These are phyloP conservation scores for Puccinia hordei DNA, from an alignment of 1,284 basidiomycete species.

Conservation along the genomic window DNA sequence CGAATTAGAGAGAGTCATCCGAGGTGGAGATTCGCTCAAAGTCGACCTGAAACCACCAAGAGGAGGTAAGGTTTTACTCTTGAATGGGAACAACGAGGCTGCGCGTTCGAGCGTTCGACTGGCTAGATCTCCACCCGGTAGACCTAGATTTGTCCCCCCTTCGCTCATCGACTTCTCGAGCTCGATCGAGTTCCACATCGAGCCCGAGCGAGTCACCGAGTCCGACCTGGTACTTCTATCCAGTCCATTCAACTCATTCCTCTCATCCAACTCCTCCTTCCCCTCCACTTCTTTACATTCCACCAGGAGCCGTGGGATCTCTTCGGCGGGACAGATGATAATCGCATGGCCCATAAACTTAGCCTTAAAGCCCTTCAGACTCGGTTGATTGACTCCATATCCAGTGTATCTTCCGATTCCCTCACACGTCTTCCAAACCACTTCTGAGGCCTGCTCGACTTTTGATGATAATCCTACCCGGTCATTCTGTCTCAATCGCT, in stretches of 20 bases:
- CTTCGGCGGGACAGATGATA: slow-evolving; percentile 80
- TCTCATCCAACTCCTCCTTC: not conserved
- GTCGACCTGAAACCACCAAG: not conserved
- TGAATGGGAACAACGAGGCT: slow-evolving; percentile 44
- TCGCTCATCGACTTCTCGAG: slow-evolving; percentile 28
- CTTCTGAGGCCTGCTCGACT: slow-evolving; percentile 68
- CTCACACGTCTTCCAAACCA: slow-evolving; percentile 82
- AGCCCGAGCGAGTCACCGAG: not conserved
- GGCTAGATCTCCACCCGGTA: slow-evolving; percentile 28
- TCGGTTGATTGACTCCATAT: slow-evolving; percentile 64
- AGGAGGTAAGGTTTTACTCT: slow-evolving; percentile 18
- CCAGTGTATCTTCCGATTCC: slow-evolving; percentile 67
- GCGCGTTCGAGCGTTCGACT: slow-evolving; percentile 43
- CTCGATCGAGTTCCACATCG: slow-evolving; percentile 16
- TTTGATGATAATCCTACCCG: slow-evolving; percentile 48
- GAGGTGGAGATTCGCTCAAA: not conserved
- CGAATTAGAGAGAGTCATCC: not conserved
- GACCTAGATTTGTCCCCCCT: not conserved
- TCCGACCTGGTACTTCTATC: not conserved
- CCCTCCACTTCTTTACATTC: slow-evolving; percentile 67
- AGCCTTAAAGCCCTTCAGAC: slow-evolving; percentile 65
- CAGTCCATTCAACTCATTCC: not conserved
- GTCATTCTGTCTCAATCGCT: slow-evolving; percentile 28
- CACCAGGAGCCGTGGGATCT: slow-evolving; percentile 71
- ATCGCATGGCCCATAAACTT: slow-evolving; percentile 76